A percentile compares a stretch with the other conserved stretches of the same genome.
phyloP scores from a whole-genome alignment of 768 basidiomycete species.

The Boletus tomentosulus region DNA sequence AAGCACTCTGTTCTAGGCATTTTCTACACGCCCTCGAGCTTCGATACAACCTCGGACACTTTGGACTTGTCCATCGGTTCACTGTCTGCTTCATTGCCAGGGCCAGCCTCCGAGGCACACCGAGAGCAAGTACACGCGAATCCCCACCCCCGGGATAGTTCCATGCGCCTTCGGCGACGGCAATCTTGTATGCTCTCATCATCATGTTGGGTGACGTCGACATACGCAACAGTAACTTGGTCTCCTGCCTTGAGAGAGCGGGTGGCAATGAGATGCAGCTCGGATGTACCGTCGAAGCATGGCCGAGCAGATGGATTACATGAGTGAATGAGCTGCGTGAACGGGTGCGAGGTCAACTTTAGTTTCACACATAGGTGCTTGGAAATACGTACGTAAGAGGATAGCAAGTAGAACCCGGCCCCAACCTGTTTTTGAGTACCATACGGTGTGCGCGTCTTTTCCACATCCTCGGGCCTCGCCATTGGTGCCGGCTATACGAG shows the following conservation, averaged over 20 bases:
- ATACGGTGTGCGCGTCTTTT: slow-evolving; percentile 71
- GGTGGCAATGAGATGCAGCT: slow-evolving; percentile 66
- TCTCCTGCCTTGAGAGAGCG: slow-evolving; percentile 71
- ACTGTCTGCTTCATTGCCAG: slow-evolving; percentile 26
- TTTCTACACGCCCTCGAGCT: slow-evolving; percentile 25
- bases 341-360: not conserved
- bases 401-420: slow-evolving; percentile 69
- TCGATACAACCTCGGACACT: slow-evolving; percentile 36
- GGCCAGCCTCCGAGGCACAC: slow-evolving; percentile 52
- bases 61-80: slow-evolving; percentile 50
- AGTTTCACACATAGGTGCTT: not conserved
- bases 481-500: slow-evolving; percentile 44
- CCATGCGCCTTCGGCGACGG: slow-evolving; percentile 60
- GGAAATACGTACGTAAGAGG: slow-evolving; percentile 54
- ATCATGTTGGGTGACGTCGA: slow-evolving; percentile 56
- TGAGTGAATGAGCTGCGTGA: slow-evolving; percentile 58
- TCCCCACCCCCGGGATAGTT: slow-evolving; percentile 78
- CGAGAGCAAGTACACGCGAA: slow-evolving; percentile 72
- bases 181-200: slow-evolving; percentile 53
- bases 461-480: slow-evolving; percentile 63
- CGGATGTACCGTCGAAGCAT: slow-evolving; percentile 64
- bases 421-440: slow-evolving; percentile 77
- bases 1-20: not conserved
- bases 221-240: slow-evolving; percentile 70
- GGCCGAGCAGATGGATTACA: slow-evolving; percentile 67